These are phyloP conservation scores for Metschnikowia colocasiae DNA, from an alignment of 805 yeast species.

Conservation along the genomic window DNA sequence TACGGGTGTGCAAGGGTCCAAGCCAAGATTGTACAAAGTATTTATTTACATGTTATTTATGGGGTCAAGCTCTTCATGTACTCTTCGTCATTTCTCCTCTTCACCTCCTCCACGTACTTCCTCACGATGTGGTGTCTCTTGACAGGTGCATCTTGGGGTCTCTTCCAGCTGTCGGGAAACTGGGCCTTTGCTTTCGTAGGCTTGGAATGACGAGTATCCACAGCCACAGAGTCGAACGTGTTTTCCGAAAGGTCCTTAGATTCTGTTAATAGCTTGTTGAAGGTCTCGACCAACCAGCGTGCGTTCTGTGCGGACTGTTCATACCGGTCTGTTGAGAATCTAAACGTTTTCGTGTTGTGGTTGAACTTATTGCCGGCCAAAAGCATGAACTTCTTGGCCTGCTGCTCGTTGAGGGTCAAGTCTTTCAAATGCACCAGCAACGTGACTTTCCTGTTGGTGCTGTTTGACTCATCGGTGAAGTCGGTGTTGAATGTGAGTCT, in stretches of 20 bases:
- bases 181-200: slow-evolving; percentile 35
- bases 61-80: slow-evolving; percentile 23
- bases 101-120: slow-evolving; percentile 32
- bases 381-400: slow-evolving; percentile 71
- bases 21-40: not conserved
- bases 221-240: slow-evolving; percentile 69
- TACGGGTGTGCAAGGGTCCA: not conserved
- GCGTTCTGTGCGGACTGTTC: slow-evolving; percentile 85
- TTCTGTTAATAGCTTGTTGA: slow-evolving; percentile 58
- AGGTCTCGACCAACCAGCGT: slow-evolving; percentile 59
- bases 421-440: slow-evolving; percentile 51
- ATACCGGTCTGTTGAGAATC: slow-evolving; percentile 61
- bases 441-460: slow-evolving; percentile 61
- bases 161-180: slow-evolving; percentile 79
- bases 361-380: slow-evolving; percentile 78
- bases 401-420: slow-evolving; percentile 48
- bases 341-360: slow-evolving; percentile 53
- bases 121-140: slow-evolving; percentile 34
- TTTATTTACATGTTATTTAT: slow-evolving; percentile 3
- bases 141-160: slow-evolving; percentile 64
- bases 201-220: slow-evolving; percentile 71
- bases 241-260: slow-evolving; percentile 61
- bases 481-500: slow-evolving; percentile 63
- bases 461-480: slow-evolving; percentile 72
- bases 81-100: slow-evolving; percentile 29